phyloP scores from a whole-genome alignment of 2,329 filamentous ascomycete species.

The Westerdykella aurantiaca region DNA sequence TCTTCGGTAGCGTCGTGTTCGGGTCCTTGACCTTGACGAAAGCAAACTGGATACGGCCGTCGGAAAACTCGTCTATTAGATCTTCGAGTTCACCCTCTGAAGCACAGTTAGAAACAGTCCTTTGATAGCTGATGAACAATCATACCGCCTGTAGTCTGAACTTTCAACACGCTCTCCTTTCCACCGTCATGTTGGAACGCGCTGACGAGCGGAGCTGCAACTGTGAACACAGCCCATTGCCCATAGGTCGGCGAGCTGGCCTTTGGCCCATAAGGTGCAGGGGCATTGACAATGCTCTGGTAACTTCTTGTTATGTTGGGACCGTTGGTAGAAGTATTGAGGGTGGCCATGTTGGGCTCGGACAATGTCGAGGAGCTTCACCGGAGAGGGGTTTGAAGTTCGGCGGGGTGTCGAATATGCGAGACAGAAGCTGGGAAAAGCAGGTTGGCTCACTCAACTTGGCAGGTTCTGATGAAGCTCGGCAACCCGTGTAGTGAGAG shows the following conservation, averaged over 20 bases:
- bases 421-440: too few relatives aligned
- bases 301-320: slow-evolving; percentile 54
- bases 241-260: slow-evolving; percentile 72
- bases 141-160: slow-evolving; percentile 81
- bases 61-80: slow-evolving; percentile 91
- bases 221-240: slow-evolving; percentile 91
- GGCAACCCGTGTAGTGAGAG: too few relatives aligned
- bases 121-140: slow-evolving; percentile 4
- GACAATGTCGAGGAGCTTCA: too few relatives aligned
- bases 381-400: too few relatives aligned
- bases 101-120: slow-evolving; percentile 17
- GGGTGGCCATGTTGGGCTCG: slow-evolving; percentile 64
- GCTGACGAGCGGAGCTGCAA: slow-evolving; percentile 85
- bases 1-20: slow-evolving; percentile 84
- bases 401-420: too few relatives aligned
- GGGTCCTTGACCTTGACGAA: slow-evolving; percentile 96
- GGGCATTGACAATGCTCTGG: slow-evolving; percentile 59
- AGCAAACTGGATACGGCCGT: slow-evolving; percentile 93
- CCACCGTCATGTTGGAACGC: slow-evolving; percentile 80
- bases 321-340: slow-evolving; percentile 51
- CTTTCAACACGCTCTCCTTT: slow-evolving; percentile 94
- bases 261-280: slow-evolving; percentile 51
- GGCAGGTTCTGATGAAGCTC: too few relatives aligned
- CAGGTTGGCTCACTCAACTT: too few relatives aligned
- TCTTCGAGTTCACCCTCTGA: slow-evolving; percentile 85